A percentile compares a stretch with the other conserved stretches of the same genome.
These are phyloP conservation scores for Ensete ventricosum DNA, from an alignment of 176 grass and related monocot species.

Conservation along the genomic window DNA sequence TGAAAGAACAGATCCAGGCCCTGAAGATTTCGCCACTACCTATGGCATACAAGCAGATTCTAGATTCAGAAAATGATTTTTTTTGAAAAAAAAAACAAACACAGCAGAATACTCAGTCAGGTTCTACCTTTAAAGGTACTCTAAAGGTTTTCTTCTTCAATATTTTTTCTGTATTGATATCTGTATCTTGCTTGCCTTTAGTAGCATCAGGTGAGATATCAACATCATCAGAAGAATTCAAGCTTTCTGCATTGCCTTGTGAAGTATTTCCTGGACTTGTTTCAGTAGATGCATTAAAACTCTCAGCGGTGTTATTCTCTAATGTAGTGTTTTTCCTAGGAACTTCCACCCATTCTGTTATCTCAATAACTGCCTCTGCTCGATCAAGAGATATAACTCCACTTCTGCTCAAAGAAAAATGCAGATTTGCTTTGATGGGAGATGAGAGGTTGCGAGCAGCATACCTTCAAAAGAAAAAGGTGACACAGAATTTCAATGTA, in stretches of 20 bases:
- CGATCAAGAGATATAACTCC: slow-evolving; percentile 87
- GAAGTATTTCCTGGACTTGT: slow-evolving; percentile 36
- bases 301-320: slow-evolving; percentile 47
- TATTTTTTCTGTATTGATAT: slow-evolving; percentile 62
- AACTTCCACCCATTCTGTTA: slow-evolving; percentile 95
- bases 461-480: slow-evolving; percentile 44
- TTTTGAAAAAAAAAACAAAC: not conserved
- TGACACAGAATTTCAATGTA: too few species aligned
- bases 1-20: slow-evolving; percentile 53
- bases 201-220: slow-evolving; percentile 24
- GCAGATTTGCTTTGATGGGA: slow-evolving; percentile 93
- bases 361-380: slow-evolving; percentile 95
- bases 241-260: slow-evolving; percentile 34
- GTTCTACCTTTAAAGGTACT: slow-evolving; percentile 77
- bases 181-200: slow-evolving; percentile 39
- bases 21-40: slow-evolving; percentile 56
- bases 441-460: slow-evolving; percentile 74
- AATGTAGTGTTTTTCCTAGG: slow-evolving; percentile 73
- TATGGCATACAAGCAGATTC: slow-evolving; percentile 14
- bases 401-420: slow-evolving; percentile 97
- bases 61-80: too few species aligned
- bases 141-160: slow-evolving; percentile 97
- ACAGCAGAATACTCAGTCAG: not conserved
- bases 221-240: slow-evolving; percentile 30
- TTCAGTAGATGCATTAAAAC: slow-evolving; percentile 46